These are phyloP conservation scores for Mycena latifolia DNA, from an alignment of 768 basidiomycete species.

Conservation along the genomic window DNA sequence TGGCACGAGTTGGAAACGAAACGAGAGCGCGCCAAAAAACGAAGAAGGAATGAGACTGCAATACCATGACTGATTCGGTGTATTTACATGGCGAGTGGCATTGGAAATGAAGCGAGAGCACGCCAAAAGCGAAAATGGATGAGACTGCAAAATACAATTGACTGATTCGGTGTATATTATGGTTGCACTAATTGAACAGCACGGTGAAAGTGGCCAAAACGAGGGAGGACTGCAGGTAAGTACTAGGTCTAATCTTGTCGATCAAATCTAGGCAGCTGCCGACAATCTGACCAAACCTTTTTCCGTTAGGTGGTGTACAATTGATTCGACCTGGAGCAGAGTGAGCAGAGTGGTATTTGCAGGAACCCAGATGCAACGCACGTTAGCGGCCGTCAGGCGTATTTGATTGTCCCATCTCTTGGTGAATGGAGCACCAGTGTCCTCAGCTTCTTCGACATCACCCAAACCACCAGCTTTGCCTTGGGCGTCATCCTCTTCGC, in stretches of 20 bases:
- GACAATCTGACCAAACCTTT: conserved; percentile 70
- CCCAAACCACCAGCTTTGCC: conserved; percentile 95
- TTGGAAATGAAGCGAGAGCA: conserved; percentile 94
- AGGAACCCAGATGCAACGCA: conserved; percentile 50
- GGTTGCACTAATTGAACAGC: no score
- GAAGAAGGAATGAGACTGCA: conserved; percentile 72
- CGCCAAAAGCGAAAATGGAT: conserved; percentile 80
- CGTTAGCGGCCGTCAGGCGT: conserved; percentile 87
- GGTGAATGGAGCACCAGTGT: conserved; percentile 90
- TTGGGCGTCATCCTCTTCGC: conserved; percentile 92
- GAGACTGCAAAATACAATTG: conserved; percentile 59
- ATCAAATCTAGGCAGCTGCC: conserved; percentile 35
- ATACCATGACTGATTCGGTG: conserved; percentile 46
- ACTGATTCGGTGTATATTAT: conserved; percentile 42
- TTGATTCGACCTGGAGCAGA: conserved; percentile 77
- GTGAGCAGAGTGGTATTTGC: conserved; percentile 15
- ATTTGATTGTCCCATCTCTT: conserved; percentile 98
- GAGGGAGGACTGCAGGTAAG: no score
- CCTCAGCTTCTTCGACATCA: conserved; percentile 88
- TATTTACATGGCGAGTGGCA: conserved; percentile 94
- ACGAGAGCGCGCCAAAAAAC: conserved; percentile 86
- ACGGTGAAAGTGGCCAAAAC: not conserved
- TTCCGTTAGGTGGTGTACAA: conserved; percentile 85
- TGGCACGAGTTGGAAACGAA: conserved; percentile 99
- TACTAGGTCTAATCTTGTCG: no score